Conservation (phyloP, 371 early-diverging fungal species). For the Mortierella sp. region DNA sequence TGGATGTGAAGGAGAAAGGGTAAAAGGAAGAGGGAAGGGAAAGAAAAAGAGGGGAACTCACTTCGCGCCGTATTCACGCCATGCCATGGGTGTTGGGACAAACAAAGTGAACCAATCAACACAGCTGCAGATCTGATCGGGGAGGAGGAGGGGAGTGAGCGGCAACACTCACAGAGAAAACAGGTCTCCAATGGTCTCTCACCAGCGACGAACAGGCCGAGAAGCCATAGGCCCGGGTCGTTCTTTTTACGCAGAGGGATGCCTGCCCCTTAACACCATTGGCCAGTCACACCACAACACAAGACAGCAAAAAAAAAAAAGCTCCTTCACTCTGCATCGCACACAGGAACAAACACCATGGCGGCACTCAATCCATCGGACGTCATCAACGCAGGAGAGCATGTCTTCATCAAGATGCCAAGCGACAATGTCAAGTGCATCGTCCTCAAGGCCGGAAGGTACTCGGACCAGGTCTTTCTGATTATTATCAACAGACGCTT, state of each 20-base stretch:
- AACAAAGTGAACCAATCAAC: too few species aligned
- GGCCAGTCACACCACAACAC: background rate
- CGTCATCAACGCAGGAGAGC: conserved; percentile 69
- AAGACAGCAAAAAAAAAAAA: background rate
- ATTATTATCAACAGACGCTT: too few species aligned
- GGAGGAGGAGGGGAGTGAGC: background rate
- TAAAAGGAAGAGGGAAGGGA: conserved; percentile 10
- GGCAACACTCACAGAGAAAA: too few species aligned
- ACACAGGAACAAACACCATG: background rate
- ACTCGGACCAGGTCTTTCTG: background rate
- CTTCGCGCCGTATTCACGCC: too few species aligned
- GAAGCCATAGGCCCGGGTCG: too few species aligned
- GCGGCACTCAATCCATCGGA: conserved; percentile 32
- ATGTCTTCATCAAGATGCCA: conserved; percentile 86
- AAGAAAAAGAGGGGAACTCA: conserved; percentile 7
- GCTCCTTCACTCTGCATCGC: background rate
- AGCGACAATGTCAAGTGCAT: conserved; percentile 89
- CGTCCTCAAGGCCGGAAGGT: conserved; percentile 75
- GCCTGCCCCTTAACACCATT: too few species aligned
- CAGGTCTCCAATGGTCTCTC: too few species aligned
- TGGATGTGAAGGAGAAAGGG: conserved; percentile 8
- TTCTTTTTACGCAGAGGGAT: too few species aligned
- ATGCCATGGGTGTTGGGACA: background rate
- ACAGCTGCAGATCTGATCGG: background rate
- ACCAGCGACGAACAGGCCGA: too few species aligned